Conservation (phyloP, 2,329 filamentous ascomycete genomes). For the Fusarium verrucosum region DNA sequence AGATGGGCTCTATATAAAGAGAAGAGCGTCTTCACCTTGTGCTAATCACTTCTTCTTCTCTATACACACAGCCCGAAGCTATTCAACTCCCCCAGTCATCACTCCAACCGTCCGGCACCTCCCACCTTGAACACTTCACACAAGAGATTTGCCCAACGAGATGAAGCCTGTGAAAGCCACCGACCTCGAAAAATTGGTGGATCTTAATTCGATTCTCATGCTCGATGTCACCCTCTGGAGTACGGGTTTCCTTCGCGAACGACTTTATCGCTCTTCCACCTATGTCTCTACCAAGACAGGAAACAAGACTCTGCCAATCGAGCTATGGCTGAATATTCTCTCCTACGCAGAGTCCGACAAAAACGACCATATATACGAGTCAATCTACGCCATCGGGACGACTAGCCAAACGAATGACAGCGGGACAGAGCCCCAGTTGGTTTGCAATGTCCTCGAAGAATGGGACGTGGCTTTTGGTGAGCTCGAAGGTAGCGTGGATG, state of each 20-base stretch:
- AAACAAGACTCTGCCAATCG: not conserved
- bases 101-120: no score
- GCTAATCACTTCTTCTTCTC: no score
- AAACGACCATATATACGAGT: not conserved
- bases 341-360: not conserved
- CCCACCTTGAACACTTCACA: no score
- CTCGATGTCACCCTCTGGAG: not conserved
- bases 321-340: not conserved
- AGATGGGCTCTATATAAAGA: no score
- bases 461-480: no score
- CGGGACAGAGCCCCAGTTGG: not conserved
- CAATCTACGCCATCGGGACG: not conserved
- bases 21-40: no score
- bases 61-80: no score
- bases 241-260: not conserved
- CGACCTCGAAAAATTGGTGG: not conserved
- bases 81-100: no score
- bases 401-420: not conserved
- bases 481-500: no score
- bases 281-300: not conserved
- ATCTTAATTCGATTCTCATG: not conserved
- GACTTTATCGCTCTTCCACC: not conserved
- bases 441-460: not conserved
- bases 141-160: no score
- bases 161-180: not conserved